phyloP scores from a whole-genome alignment of 2,329 filamentous ascomycete species.

The Talaromyces sp. region DNA sequence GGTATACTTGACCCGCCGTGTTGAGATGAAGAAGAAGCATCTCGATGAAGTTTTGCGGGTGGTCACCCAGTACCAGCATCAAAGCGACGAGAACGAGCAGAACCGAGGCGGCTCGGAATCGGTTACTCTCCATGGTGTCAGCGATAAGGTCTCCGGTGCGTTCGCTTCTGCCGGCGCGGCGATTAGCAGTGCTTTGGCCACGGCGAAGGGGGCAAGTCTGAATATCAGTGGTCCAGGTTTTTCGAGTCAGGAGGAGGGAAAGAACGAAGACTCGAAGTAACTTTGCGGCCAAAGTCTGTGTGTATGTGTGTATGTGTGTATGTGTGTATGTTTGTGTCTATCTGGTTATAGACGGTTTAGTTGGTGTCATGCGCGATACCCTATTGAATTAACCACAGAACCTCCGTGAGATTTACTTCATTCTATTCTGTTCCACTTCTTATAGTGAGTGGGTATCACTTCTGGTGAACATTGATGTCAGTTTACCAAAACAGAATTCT shows the following conservation, averaged over 20 bases:
- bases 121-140: constrained; percentile 11
- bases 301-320: too few relatives aligned
- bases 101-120: constrained; percentile 10
- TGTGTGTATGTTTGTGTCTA: too few relatives aligned
- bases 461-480: neutral
- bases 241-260: neutral
- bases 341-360: neutral
- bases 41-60: constrained; percentile 30
- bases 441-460: neutral
- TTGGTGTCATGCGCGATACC: neutral
- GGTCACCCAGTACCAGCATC: constrained; percentile 17
- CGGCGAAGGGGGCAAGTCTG: neutral
- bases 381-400: neutral
- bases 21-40: constrained; percentile 41
- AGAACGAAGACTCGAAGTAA: neutral
- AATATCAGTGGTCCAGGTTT: neutral
- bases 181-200: constrained; percentile 8
- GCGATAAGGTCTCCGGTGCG: neutral
- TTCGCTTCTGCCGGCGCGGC: constrained; percentile 8
- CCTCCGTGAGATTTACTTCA: neutral
- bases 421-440: neutral
- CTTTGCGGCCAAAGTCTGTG: neutral
- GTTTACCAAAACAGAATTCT: neutral
- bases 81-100: neutral
- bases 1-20: constrained; percentile 55